A percentile compares a stretch with the other conserved stretches of the same genome.
phyloP scores from a whole-genome alignment of 2,329 filamentous ascomycete species.

The Fusarium gaditjirri region DNA sequence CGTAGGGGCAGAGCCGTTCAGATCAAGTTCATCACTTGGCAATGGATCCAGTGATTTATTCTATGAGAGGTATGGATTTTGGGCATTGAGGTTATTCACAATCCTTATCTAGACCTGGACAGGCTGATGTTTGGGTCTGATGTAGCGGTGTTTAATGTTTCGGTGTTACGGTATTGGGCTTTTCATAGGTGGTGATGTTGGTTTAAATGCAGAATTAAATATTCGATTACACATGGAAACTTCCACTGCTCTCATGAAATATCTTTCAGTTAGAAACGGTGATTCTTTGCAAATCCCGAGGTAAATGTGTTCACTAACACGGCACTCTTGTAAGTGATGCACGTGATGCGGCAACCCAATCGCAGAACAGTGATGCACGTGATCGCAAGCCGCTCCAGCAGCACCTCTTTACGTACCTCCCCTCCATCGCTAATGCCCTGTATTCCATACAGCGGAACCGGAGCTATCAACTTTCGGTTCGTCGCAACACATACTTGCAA shows the following conservation, averaged over 20 bases:
- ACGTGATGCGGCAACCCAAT: conserved; percentile 11
- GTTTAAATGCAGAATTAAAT: not conserved
- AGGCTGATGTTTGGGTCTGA: not conserved
- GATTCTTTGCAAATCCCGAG: not conserved
- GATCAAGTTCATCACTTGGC: not conserved
- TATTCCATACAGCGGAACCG: conserved; percentile 26
- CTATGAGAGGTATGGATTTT: no score
- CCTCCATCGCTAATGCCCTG: not conserved
- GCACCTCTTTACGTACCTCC: conserved; percentile 22
- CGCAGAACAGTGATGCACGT: conserved; percentile 9
- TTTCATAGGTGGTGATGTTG: no score
- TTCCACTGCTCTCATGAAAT: not conserved
- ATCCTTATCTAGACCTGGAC: no score
- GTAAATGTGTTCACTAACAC: not conserved
- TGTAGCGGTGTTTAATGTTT: not conserved
- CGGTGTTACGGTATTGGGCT: not conserved
- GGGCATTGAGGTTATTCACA: no score
- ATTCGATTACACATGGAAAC: not conserved
- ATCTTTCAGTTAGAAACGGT: not conserved
- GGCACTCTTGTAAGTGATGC: not conserved
- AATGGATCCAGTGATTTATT: not conserved
- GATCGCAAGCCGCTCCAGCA: conserved; percentile 20
- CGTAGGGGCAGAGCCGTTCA: no score
- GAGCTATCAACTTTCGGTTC: conserved; percentile 22
- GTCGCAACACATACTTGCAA: not conserved